A percentile compares a stretch with the other conserved stretches of the same genome.
Conservation (phyloP, 305 asterid genomes). For the Fraxinus platypoda region DNA sequence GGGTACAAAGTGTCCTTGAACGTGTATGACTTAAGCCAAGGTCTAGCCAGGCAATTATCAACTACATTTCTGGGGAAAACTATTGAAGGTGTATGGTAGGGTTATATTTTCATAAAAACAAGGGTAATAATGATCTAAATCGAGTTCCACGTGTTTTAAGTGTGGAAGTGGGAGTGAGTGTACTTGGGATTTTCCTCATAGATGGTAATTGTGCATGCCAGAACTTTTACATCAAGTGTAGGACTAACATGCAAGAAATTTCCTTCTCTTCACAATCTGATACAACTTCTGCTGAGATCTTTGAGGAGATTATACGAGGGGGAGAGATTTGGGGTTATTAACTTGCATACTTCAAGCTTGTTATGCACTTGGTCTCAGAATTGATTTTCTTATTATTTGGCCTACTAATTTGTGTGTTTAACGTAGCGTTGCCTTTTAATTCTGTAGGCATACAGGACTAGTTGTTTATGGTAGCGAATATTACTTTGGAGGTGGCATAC, state of each 20-base stretch:
- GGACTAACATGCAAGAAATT: neutral
- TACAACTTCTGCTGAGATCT: neutral
- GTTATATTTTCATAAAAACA: neutral
- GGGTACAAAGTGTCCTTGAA: conserved; percentile 73
- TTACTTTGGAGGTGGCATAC: conserved; percentile 95
- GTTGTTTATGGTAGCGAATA: conserved; percentile 85
- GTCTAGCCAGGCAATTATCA: conserved; percentile 85
- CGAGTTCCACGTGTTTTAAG: neutral
- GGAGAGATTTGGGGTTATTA: neutral
- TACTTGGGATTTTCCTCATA: neutral
- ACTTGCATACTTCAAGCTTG: neutral
- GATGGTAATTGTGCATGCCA: neutral
- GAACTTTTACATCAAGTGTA: neutral
- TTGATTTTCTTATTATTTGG: neutral
- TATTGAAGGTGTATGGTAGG: conserved; percentile 91
- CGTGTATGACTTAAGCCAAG: conserved; percentile 93
- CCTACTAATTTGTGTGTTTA: neutral
- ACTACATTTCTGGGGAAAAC: conserved; percentile 76
- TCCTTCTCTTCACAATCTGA: neutral
- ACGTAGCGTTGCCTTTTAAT: neutral
- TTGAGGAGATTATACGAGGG: neutral
- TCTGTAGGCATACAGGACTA: conserved; percentile 87
- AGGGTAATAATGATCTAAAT: neutral
- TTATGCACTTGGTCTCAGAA: neutral
- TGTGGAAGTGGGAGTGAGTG: neutral